Percentiles rank a stretch among this genome's conserved stretches.
Conservation (phyloP, 2,329 filamentous ascomycete species). For the Ophiostoma pallidulum region DNA sequence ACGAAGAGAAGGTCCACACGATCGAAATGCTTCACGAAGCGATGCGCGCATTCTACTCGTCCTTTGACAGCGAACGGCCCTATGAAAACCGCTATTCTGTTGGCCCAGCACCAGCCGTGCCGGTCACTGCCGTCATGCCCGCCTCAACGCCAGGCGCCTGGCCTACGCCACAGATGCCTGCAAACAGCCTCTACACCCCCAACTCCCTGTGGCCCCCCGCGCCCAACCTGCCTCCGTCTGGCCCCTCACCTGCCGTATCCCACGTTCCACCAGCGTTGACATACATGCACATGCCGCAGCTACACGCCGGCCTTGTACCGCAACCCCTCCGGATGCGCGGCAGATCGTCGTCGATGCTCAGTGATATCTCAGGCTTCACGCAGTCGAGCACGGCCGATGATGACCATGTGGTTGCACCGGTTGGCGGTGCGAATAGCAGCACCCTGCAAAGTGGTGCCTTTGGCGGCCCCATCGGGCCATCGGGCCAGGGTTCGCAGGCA, state of each 20-base stretch:
- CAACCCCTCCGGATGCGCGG: constrained; percentile 35
- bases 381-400: constrained; percentile 49
- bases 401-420: constrained; percentile 19
- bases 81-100: constrained; percentile 26
- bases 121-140: constrained; percentile 1
- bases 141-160: constrained; percentile 2
- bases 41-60: constrained; percentile 33
- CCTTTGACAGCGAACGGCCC: constrained; percentile 31
- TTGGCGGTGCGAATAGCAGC: constrained; percentile 15
- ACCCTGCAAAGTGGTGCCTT: neutral
- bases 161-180: constrained; percentile 11
- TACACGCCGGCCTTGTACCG: neutral
- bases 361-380: constrained; percentile 57
- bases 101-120: neutral
- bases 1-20: constrained; percentile 32
- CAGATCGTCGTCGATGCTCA: constrained; percentile 58
- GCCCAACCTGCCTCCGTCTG: neutral
- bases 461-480: constrained; percentile 3
- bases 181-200: neutral
- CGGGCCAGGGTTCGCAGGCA: constrained; percentile 13
- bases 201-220: constrained; percentile 4
- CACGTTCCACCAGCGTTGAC: constrained; percentile 18
- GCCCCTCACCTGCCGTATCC: constrained; percentile 10
- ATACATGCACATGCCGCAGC: constrained; percentile 22
- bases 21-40: constrained; percentile 27